phyloP scores from a whole-genome alignment of 306 rosid genomes.

The Malus fusca region DNA sequence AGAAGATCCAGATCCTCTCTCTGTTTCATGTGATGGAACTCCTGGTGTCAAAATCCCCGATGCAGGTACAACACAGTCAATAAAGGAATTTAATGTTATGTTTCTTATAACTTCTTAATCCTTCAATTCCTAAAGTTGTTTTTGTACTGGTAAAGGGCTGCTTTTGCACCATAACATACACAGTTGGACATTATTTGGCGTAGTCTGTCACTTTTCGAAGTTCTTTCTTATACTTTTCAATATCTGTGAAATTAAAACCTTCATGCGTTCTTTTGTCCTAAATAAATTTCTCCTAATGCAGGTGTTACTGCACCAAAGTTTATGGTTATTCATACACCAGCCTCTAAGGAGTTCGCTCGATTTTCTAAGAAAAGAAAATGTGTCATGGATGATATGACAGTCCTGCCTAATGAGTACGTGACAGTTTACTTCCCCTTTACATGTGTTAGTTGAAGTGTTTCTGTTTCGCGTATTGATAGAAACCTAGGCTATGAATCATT shows the following conservation, averaged over 20 bases:
- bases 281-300: constrained; percentile 19
- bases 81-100: constrained; percentile 10
- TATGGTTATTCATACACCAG: constrained; percentile 48
- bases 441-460: background rate
- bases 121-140: background rate
- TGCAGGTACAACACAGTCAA: constrained; percentile 26
- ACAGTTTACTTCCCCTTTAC: background rate
- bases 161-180: background rate
- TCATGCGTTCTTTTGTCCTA: background rate
- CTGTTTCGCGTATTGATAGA: background rate
- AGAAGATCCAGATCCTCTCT: constrained; percentile 4
- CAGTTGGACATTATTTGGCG: background rate
- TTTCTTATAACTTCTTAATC: constrained; percentile 1
- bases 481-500: background rate
- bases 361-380: constrained; percentile 56
- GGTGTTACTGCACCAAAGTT: constrained; percentile 39
- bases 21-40: constrained; percentile 27
- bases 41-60: constrained; percentile 32
- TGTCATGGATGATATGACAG: constrained; percentile 31
- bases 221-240: constrained; percentile 7
- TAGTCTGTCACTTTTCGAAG: background rate
- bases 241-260: background rate
- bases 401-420: constrained; percentile 61
- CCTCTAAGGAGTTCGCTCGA: constrained; percentile 28
- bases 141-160: background rate